Evolutionary conservation across 2,329 filamentous ascomycete species (phyloP).

Genomic region (Talaromyces sp.): DNA sequence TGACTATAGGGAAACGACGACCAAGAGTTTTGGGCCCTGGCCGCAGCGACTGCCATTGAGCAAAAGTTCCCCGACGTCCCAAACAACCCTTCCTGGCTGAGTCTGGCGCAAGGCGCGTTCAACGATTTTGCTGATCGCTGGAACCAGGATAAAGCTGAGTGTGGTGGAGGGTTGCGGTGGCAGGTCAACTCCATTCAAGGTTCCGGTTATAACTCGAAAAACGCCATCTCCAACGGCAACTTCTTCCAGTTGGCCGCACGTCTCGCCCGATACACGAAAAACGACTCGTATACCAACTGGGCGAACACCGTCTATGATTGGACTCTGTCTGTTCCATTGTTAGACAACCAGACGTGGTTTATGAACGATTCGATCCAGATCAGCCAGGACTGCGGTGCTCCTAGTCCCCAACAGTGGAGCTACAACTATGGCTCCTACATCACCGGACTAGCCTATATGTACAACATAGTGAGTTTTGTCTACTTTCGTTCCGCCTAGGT

Average conservation of each 20-base stretch:
- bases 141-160: slow-evolving; percentile 53
- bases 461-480: slow-evolving; percentile 43
- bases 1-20: slow-evolving; percentile 40
- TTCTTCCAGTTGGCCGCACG: slow-evolving; percentile 56
- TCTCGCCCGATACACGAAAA: slow-evolving; percentile 68
- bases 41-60: slow-evolving; percentile 71
- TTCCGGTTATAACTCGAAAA: slow-evolving; percentile 55
- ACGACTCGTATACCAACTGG: slow-evolving; percentile 70
- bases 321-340: slow-evolving; percentile 47
- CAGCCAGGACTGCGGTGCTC: slow-evolving; percentile 43
- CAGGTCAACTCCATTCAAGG: slow-evolving; percentile 69
- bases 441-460: slow-evolving; percentile 53
- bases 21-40: slow-evolving; percentile 74
- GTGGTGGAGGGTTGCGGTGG: slow-evolving; percentile 73
- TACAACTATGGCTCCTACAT: slow-evolving; percentile 55
- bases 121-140: slow-evolving; percentile 70
- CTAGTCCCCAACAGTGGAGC: slow-evolving; percentile 52
- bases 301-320: slow-evolving; percentile 62
- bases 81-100: slow-evolving; percentile 66
- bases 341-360: slow-evolving; percentile 45
- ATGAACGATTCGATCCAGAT: slow-evolving; percentile 39
- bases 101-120: slow-evolving; percentile 71
- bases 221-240: slow-evolving; percentile 48
- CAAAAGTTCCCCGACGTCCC: slow-evolving; percentile 60
- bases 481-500: background rate